These are phyloP conservation scores for Grosmannia serpens DNA, from an alignment of 2,329 filamentous ascomycete species.

Conservation along the genomic window DNA sequence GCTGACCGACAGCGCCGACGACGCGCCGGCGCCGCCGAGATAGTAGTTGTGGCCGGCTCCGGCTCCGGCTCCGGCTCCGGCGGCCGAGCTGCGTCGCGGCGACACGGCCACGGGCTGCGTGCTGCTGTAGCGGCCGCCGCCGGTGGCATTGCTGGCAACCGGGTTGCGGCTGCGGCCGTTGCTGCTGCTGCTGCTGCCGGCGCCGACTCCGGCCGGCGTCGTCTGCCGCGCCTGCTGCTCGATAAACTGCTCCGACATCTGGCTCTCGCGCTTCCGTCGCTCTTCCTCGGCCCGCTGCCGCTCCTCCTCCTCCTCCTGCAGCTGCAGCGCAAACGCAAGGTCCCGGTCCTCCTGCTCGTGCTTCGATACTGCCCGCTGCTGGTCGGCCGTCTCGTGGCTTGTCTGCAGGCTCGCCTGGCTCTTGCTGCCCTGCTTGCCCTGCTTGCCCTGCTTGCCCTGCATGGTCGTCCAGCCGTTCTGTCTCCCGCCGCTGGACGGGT, in stretches of 20 bases:
- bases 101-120: neutral
- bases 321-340: slow-evolving; percentile 75
- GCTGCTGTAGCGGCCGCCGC: slow-evolving; percentile 1
- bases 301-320: slow-evolving; percentile 90
- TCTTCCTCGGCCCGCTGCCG: slow-evolving; percentile 52
- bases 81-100: slow-evolving; percentile 26
- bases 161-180: slow-evolving; percentile 16
- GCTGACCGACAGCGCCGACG: neutral
- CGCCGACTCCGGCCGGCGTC: slow-evolving; percentile 3
- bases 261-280: slow-evolving; percentile 52
- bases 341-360: slow-evolving; percentile 72
- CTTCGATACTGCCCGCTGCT: slow-evolving; percentile 12
- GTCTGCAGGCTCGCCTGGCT: slow-evolving; percentile 13
- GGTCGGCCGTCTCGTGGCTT: neutral
- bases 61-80: slow-evolving; percentile 4
- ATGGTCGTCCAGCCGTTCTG: slow-evolving; percentile 44
- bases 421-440: slow-evolving; percentile 18
- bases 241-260: slow-evolving; percentile 59
- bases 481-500: neutral
- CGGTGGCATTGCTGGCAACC: neutral
- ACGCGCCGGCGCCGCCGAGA: neutral
- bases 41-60: neutral
- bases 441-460: slow-evolving; percentile 22
- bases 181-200: slow-evolving; percentile 27
- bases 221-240: slow-evolving; percentile 44